These are phyloP conservation scores for Turnera subulata DNA, from an alignment of 345 rosid species.

Conservation along the genomic window DNA sequence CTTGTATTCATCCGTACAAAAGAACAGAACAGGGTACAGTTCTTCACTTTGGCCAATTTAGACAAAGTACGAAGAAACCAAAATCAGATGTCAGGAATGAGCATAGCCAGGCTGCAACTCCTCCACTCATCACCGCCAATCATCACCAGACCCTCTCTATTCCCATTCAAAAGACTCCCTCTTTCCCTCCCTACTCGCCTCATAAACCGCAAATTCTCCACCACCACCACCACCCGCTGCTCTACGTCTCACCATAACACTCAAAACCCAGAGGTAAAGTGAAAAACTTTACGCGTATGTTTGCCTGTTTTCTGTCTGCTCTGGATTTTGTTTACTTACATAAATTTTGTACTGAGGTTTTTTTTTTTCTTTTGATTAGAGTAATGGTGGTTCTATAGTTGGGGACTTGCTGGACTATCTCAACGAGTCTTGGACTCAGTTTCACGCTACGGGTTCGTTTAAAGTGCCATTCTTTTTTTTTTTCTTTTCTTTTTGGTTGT, in stretches of 20 bases:
- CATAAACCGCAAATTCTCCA: conserved; percentile 31
- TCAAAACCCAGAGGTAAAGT: conserved; percentile 18
- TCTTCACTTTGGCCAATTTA: too few relatives aligned
- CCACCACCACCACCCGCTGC: conserved; percentile 28
- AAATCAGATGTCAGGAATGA: too few relatives aligned
- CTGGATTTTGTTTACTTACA: background rate
- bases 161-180: conserved; percentile 19
- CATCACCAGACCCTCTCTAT: conserved; percentile 19
- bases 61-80: too few relatives aligned
- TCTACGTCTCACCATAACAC: conserved; percentile 12
- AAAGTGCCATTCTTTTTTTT: background rate
- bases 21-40: too few relatives aligned
- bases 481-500: background rate
- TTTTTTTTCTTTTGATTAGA: background rate
- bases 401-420: conserved; percentile 72
- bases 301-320: background rate
- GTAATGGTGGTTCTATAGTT: conserved; percentile 39
- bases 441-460: conserved; percentile 70
- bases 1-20: too few relatives aligned
- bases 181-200: conserved; percentile 11
- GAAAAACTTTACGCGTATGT: background rate
- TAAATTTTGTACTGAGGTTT: background rate
- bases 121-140: conserved; percentile 27
- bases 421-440: conserved; percentile 94
- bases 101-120: conserved; percentile 38